Evolutionary conservation across 768 basidiomycete species (phyloP).

Genomic region (Galerina sulciceps): DNA sequence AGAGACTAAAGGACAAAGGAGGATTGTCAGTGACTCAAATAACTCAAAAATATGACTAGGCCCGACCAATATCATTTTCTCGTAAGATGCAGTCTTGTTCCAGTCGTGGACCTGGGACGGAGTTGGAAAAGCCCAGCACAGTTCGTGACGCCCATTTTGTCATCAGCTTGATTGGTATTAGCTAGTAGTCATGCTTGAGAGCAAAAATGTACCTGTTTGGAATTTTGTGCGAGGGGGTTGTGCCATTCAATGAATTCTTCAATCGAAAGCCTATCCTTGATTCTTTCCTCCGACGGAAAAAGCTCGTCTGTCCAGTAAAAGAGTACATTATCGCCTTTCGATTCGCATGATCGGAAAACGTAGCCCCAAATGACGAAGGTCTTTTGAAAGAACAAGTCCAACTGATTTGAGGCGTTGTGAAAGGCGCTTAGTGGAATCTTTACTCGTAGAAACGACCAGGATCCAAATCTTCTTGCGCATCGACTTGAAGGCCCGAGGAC

Average conservation of each 20-base stretch:
- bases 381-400: constrained; percentile 46
- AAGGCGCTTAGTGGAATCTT: constrained; percentile 41
- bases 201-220: constrained; percentile 44
- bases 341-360: constrained; percentile 64
- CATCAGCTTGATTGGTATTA: constrained; percentile 45
- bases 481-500: constrained; percentile 59
- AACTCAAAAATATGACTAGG: background rate
- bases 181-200: background rate
- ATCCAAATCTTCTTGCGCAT: constrained; percentile 64
- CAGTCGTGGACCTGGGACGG: constrained; percentile 57
- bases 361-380: constrained; percentile 58
- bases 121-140: constrained; percentile 64
- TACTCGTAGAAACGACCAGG: constrained; percentile 54
- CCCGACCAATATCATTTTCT: constrained; percentile 51
- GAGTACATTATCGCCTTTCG: constrained; percentile 63
- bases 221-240: constrained; percentile 54
- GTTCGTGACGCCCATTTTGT: constrained; percentile 68
- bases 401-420: constrained; percentile 29
- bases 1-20: constrained; percentile 19
- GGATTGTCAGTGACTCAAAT: background rate
- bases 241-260: constrained; percentile 56
- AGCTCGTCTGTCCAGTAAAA: constrained; percentile 57
- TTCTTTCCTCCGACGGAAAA: constrained; percentile 14
- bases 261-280: constrained; percentile 39
- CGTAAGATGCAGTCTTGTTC: constrained; percentile 34